A percentile compares a stretch with the other conserved stretches of the same genome.
Evolutionary conservation across 1,284 basidiomycete species (phyloP).

Genomic region (Pholiota adiposa): DNA sequence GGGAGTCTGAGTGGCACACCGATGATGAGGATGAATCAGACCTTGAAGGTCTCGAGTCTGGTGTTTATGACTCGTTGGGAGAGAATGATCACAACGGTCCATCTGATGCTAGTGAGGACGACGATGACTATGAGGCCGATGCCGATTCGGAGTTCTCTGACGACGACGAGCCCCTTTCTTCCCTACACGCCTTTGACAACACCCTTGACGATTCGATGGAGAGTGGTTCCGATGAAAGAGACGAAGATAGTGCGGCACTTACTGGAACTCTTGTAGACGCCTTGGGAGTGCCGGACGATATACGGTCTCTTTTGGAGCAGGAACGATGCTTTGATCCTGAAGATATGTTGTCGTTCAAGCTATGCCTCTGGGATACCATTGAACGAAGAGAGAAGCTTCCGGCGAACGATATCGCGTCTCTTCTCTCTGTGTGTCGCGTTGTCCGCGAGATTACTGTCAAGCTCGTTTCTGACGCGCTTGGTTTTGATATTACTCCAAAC

Average conservation of each 20-base stretch:
- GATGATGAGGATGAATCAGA: no score
- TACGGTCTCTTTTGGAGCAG: not conserved
- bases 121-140: no score
- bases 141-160: not conserved
- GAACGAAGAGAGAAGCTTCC: slow-evolving; percentile 6
- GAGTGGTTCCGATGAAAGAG: no score
- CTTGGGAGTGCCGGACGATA: not conserved
- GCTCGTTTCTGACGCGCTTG: slow-evolving; percentile 5
- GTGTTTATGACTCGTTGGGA: no score
- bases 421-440: slow-evolving; percentile 1
- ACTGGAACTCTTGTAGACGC: no score
- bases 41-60: not conserved
- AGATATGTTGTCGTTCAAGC: not conserved
- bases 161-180: not conserved
- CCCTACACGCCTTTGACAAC: not conserved
- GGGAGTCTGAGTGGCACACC: slow-evolving; percentile 7
- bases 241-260: no score
- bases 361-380: slow-evolving; percentile 1
- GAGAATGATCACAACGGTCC: no score
- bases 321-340: not conserved
- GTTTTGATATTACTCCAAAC: not conserved
- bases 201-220: not conserved
- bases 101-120: no score
- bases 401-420: slow-evolving; percentile 3
- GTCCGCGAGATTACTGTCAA: slow-evolving; percentile 11